A percentile compares a stretch with the other conserved stretches of the same genome.
These are phyloP conservation scores for Cymbopogon citratus DNA, from an alignment of 176 grass and related monocot species.

Conservation along the genomic window DNA sequence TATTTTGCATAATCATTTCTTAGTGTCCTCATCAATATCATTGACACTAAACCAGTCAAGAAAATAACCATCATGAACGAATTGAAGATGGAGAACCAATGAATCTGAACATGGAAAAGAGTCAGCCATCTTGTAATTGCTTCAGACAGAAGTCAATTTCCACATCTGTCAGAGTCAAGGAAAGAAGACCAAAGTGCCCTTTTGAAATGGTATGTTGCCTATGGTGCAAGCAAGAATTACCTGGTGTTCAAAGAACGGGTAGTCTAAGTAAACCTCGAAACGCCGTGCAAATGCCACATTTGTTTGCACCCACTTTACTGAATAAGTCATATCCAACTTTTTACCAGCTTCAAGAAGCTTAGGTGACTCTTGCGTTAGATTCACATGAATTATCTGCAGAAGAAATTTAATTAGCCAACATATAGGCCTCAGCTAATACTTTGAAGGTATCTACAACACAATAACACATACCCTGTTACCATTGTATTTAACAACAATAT, in stretches of 20 bases:
- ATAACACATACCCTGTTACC: constrained; percentile 58
- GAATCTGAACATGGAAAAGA: constrained; percentile 61
- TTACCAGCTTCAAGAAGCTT: constrained; percentile 95
- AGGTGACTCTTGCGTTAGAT: constrained; percentile 89
- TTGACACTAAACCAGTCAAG: constrained; percentile 93
- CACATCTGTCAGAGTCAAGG: constrained; percentile 10
- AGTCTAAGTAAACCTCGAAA: constrained; percentile 98
- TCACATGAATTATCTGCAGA: constrained; percentile 95
- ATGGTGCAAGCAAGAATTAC: constrained; percentile 32
- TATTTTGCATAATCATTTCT: constrained; percentile 99
- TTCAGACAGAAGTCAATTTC: constrained; percentile 24
- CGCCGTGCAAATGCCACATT: constrained; percentile 84
- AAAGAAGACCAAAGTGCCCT: neutral
- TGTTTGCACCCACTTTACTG: constrained; percentile 83
- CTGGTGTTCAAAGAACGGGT: constrained; percentile 98
- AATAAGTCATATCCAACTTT: constrained; percentile 90
- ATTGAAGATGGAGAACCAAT: constrained; percentile 99
- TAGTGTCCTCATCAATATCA: constrained; percentile 98
- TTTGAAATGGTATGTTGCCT: neutral
- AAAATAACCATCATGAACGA: constrained; percentile 99
- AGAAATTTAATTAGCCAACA: neutral
- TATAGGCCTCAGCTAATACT: constrained; percentile 6
- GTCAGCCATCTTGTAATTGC: constrained; percentile 10
- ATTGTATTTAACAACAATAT: constrained; percentile 74
- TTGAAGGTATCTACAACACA: constrained; percentile 20